Percentiles rank a stretch among this genome's conserved stretches.
Conservation (phyloP, 164 flowering plant genomes). For the Umbilicus rupestris region DNA sequence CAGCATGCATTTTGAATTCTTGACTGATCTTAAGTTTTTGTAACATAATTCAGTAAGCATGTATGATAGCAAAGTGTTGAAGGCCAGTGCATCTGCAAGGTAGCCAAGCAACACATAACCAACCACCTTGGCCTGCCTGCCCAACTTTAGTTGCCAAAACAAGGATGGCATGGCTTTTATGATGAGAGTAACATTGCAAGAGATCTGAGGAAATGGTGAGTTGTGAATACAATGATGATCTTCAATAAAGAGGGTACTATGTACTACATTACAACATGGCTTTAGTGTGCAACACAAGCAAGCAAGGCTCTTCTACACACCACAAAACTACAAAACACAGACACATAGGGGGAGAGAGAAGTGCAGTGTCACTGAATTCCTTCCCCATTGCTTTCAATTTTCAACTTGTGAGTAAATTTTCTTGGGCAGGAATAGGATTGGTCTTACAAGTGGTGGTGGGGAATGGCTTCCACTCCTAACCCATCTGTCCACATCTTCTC, state of each 20-base stretch:
- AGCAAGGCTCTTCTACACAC: constrained; percentile 1
- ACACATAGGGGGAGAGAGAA: neutral
- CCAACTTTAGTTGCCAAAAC: neutral
- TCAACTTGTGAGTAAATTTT: neutral
- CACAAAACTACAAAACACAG: neutral
- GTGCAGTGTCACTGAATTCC: neutral
- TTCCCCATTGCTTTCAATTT: neutral
- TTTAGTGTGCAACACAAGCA: constrained; percentile 7
- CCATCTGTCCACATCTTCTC: neutral
- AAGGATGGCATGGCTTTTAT: neutral
- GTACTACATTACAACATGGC: neutral
- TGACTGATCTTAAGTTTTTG: neutral
- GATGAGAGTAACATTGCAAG: neutral
- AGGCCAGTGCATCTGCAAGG: neutral
- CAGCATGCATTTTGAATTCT: neutral
- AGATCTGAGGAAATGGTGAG: constrained; percentile 1
- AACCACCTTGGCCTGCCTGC: too few relatives aligned
- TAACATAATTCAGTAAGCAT: neutral
- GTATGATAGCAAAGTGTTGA: neutral
- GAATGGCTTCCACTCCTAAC: too few relatives aligned
- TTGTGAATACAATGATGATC: constrained; percentile 5
- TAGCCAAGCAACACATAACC: neutral
- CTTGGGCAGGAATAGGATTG: neutral
- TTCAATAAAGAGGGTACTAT: neutral
- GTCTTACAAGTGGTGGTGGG: neutral